These are phyloP conservation scores for Pinus taeda DNA, from an alignment of 75 land plant species.

Conservation along the genomic window DNA sequence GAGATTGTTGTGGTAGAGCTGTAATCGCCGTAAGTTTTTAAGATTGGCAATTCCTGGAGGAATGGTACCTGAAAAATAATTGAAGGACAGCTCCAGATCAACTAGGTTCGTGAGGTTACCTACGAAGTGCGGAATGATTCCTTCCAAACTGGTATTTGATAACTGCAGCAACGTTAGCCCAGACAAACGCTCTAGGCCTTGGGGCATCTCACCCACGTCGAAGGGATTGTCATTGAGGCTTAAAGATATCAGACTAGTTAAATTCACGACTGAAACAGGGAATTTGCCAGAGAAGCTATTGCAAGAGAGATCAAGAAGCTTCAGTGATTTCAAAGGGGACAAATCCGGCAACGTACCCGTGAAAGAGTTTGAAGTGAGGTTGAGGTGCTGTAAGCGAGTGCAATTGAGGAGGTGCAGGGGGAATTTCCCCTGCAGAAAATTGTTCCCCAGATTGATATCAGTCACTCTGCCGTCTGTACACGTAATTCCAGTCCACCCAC, in stretches of 20 bases:
- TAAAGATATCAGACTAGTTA: conserved; percentile 18
- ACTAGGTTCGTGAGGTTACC: conserved; percentile 38
- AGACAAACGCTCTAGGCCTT: conserved; percentile 19
- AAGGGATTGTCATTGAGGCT: conserved; percentile 45
- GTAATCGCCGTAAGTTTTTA: conserved; percentile 49
- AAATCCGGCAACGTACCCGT: conserved; percentile 38
- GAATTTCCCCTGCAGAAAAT: conserved; percentile 34
- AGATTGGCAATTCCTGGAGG: conserved; percentile 53
- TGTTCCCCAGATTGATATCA: conserved; percentile 47
- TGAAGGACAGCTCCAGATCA: conserved; percentile 44
- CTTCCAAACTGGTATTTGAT: conserved; percentile 35
- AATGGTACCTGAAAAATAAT: conserved; percentile 46
- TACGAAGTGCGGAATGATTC: conserved; percentile 41
- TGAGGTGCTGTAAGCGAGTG: conserved; percentile 29
- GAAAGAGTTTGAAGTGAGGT: conserved; percentile 34
- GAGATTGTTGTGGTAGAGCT: conserved; percentile 48
- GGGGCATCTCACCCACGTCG: conserved; percentile 26
- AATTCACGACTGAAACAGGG: conserved; percentile 34
- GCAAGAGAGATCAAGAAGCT: conserved; percentile 31
- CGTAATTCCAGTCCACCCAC: conserved; percentile 53
- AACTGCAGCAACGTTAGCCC: conserved; percentile 35
- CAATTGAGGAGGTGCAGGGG: conserved; percentile 26
- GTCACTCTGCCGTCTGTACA: conserved; percentile 32
- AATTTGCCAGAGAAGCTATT: conserved; percentile 46
- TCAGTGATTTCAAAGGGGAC: conserved; percentile 19